phyloP scores from a whole-genome alignment of 2,329 filamentous ascomycete species.

The Colletotrichum agaves region DNA sequence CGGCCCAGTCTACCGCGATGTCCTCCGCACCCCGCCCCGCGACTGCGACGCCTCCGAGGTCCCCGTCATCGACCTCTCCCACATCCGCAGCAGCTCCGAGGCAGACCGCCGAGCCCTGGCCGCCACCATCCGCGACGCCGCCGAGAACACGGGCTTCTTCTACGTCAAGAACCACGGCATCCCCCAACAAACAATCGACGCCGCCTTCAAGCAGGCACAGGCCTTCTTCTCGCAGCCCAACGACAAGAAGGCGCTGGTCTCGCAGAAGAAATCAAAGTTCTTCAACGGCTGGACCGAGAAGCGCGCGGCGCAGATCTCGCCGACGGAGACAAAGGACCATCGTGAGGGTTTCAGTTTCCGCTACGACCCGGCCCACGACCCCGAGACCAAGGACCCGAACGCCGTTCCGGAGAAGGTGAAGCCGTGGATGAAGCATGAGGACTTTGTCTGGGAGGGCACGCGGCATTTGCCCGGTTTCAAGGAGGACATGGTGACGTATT shows the following conservation, averaged over 20 bases:
- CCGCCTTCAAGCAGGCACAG: constrained; percentile 37
- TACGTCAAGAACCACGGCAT: constrained; percentile 59
- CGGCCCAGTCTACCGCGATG: constrained; percentile 55
- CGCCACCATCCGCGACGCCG: constrained; percentile 49
- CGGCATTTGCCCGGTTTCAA: constrained; percentile 36
- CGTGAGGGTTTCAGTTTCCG: constrained; percentile 45
- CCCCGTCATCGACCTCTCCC: constrained; percentile 56
- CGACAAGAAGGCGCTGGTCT: constrained; percentile 43
- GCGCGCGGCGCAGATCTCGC: constrained; percentile 42
- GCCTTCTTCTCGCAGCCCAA: constrained; percentile 46
- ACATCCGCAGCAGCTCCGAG: constrained; percentile 49
- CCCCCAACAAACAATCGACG: constrained; percentile 44
- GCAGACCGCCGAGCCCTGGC: constrained; percentile 52
- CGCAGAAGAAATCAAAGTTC: constrained; percentile 44
- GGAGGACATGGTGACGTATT: constrained; percentile 36
- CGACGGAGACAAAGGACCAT: constrained; percentile 45
- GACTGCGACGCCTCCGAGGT: constrained; percentile 55
- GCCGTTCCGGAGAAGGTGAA: constrained; percentile 33
- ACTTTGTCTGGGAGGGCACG: constrained; percentile 40
- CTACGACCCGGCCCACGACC: constrained; percentile 56
- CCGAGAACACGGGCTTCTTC: constrained; percentile 58
- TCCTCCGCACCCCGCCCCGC: constrained; percentile 53
- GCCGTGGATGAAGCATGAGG: constrained; percentile 38
- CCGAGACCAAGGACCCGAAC: constrained; percentile 47
- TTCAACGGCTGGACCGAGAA: constrained; percentile 50